A percentile compares a stretch with the other conserved stretches of the same genome.
Evolutionary conservation across 352 stramenopile species (phyloP).

Genomic region (Peronosclerospora sorghi): DNA sequence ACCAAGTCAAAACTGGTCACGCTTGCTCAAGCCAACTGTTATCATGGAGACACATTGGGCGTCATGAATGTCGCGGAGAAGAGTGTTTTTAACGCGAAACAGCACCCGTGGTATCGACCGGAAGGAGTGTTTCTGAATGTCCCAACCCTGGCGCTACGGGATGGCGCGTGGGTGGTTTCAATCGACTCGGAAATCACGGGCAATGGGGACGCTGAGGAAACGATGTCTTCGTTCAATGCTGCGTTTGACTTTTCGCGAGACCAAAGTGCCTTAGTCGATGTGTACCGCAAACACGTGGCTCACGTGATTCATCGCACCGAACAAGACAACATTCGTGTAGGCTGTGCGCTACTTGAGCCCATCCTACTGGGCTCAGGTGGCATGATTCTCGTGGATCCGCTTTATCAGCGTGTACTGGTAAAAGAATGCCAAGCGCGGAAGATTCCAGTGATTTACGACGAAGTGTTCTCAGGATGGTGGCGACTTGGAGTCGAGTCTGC

Average conservation of each 20-base stretch:
- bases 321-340: conserved; percentile 34
- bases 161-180: conserved; percentile 47
- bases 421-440: conserved; percentile 54
- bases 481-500: conserved; percentile 80
- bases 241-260: conserved; percentile 42
- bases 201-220: conserved; percentile 18
- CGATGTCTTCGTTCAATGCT: conserved; percentile 30
- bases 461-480: conserved; percentile 88
- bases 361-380: conserved; percentile 81
- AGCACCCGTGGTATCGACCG: conserved; percentile 87
- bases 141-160: conserved; percentile 53
- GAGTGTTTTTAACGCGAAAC: conserved; percentile 86
- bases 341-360: conserved; percentile 82
- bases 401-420: conserved; percentile 87
- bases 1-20: conserved; percentile 50
- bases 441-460: conserved; percentile 89
- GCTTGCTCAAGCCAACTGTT: conserved; percentile 83
- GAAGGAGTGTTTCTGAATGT: conserved; percentile 75
- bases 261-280: conserved; percentile 22
- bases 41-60: conserved; percentile 87
- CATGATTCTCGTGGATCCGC: conserved; percentile 87
- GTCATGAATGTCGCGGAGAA: conserved; percentile 87
- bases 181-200: conserved; percentile 39
- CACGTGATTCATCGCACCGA: conserved; percentile 36
- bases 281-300: conserved; percentile 60